These are phyloP conservation scores for Phyllosticta citrichinensis DNA, from an alignment of 2,329 filamentous ascomycete species.

Conservation along the genomic window DNA sequence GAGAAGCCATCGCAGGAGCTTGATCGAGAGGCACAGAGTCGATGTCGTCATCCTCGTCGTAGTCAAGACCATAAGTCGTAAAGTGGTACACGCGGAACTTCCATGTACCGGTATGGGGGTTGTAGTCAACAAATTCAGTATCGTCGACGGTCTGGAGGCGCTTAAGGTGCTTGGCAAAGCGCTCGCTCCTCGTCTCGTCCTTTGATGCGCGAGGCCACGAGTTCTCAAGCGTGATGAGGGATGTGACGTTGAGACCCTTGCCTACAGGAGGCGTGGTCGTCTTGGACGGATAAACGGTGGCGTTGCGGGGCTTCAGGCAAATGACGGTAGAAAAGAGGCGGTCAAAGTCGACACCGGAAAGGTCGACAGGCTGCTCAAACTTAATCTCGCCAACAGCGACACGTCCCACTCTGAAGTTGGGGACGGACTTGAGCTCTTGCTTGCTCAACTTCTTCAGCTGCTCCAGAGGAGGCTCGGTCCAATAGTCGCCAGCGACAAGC, in stretches of 20 bases:
- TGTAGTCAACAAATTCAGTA: conserved; percentile 75
- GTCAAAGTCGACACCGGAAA: conserved; percentile 69
- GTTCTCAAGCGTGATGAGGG: conserved; percentile 78
- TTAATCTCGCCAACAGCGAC: conserved; percentile 69
- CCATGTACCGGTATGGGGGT: conserved; percentile 75
- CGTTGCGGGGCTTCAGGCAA: conserved; percentile 62
- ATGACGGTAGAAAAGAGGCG: conserved; percentile 72
- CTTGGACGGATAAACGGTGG: conserved; percentile 68
- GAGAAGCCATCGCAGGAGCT: conserved; percentile 32
- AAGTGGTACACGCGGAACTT: conserved; percentile 91
- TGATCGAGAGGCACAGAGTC: conserved; percentile 28
- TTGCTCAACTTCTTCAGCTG: conserved; percentile 73
- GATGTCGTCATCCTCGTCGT: conserved; percentile 51
- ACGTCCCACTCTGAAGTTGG: conserved; percentile 72
- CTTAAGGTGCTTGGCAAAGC: conserved; percentile 71
- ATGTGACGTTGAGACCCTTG: conserved; percentile 84
- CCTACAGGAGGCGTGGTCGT: conserved; percentile 70
- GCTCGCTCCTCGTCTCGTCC: conserved; percentile 35
- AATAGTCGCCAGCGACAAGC: conserved; percentile 66
- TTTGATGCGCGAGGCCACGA: conserved; percentile 74
- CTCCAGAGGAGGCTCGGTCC: conserved; percentile 67
- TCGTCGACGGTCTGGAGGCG: conserved; percentile 68
- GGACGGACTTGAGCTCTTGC: conserved; percentile 64
- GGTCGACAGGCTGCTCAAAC: conserved; percentile 69
- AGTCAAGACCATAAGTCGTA: conserved; percentile 85